Percentiles rank a stretch among this genome's conserved stretches.
Conservation (phyloP, 2,329 filamentous ascomycete genomes). For the Akanthomyces muscarius region DNA sequence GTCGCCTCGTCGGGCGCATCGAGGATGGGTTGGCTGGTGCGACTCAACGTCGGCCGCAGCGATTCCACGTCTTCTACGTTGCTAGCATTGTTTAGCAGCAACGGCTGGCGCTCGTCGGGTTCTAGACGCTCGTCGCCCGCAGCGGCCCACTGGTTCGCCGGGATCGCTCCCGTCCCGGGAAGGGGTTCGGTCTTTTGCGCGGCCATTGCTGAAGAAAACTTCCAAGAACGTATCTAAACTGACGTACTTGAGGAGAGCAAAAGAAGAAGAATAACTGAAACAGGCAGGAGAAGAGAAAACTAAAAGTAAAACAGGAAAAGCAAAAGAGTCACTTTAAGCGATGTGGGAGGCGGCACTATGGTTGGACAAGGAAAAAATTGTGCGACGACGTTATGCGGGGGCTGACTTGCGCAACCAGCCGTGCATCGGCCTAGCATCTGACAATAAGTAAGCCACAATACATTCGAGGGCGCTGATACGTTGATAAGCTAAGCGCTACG, state of each 20-base stretch:
- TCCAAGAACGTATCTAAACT: too few species aligned
- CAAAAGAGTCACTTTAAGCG: neutral
- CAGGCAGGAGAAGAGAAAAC: neutral
- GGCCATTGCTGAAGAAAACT: neutral
- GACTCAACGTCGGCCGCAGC: neutral
- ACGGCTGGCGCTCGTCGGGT: neutral
- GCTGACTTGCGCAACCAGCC: neutral
- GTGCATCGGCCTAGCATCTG: neutral
- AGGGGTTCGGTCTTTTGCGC: neutral
- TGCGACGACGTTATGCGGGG: slow-evolving; percentile 8
- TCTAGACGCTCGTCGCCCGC: neutral
- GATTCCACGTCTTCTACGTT: neutral
- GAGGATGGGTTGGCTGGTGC: neutral
- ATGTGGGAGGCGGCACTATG: neutral
- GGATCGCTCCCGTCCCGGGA: neutral
- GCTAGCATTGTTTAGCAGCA: neutral
- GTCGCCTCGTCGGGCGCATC: slow-evolving; percentile 21
- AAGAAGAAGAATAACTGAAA: neutral
- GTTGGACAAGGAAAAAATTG: neutral
- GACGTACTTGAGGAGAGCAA: neutral
- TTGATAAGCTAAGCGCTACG: neutral
- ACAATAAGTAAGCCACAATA: neutral
- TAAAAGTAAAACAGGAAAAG: neutral
- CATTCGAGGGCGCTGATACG: neutral
- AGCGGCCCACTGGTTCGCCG: slow-evolving; percentile 1